These are phyloP conservation scores for Aspergillus vadensis DNA, from an alignment of 2,329 filamentous ascomycete genomes.

Conservation along the genomic window DNA sequence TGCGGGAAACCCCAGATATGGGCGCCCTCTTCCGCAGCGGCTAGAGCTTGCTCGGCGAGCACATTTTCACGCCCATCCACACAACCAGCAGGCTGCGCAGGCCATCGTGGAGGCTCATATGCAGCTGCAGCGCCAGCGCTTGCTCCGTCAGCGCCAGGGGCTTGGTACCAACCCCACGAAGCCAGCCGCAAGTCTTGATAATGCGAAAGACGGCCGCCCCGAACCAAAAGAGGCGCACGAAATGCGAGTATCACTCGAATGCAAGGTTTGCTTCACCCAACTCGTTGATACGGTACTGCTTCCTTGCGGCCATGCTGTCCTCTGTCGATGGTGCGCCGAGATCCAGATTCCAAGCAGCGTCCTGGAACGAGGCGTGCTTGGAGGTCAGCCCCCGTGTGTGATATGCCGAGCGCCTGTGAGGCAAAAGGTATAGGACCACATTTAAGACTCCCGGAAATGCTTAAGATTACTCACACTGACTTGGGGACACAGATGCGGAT, in stretches of 20 bases:
- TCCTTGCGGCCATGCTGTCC: constrained; percentile 57
- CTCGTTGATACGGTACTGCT: constrained; percentile 54
- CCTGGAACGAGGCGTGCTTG: constrained; percentile 16
- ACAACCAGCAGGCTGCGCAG: constrained; percentile 14
- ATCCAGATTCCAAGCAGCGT: constrained; percentile 50
- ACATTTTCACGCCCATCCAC: constrained; percentile 13
- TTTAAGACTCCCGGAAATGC: not conserved
- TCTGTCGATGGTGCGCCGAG: constrained; percentile 59
- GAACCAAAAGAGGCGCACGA: constrained; percentile 51
- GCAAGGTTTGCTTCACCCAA: constrained; percentile 57
- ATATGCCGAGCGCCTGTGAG: constrained; percentile 32
- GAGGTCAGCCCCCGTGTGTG: constrained; percentile 26
- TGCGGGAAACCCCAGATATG: not conserved
- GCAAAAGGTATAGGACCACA: constrained; percentile 26
- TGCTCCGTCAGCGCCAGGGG: constrained; percentile 1
- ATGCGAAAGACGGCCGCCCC: constrained; percentile 49
- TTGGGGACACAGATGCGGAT: constrained; percentile 6
- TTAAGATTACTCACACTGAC: not conserved
- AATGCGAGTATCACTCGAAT: constrained; percentile 54
- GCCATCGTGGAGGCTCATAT: constrained; percentile 13
- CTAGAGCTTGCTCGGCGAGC: constrained; percentile 7
- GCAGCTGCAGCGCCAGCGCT: not conserved
- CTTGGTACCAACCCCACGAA: not conserved
- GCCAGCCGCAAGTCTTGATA: constrained; percentile 44
- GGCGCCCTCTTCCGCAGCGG: constrained; percentile 8